Percentiles rank a stretch among this genome's conserved stretches.
These are phyloP conservation scores for Cystobasidiaceae sp. DNA, from an alignment of 1,284 basidiomycete species.

Conservation along the genomic window DNA sequence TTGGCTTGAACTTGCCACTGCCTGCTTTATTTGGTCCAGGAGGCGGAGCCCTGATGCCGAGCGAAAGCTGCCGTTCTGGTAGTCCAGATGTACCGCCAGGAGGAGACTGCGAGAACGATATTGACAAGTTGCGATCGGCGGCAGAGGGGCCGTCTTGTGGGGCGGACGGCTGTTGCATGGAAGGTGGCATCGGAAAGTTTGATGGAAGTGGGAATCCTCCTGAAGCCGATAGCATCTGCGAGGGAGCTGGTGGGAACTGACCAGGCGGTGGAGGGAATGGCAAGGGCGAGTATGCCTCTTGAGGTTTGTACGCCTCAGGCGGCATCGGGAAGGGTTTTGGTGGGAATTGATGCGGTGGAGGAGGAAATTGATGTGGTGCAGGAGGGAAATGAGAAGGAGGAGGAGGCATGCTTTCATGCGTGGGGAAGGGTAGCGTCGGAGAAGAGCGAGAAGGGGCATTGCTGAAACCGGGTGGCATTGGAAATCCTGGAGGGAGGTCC, in stretches of 20 bases:
- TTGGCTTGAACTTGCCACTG: conserved; percentile 11
- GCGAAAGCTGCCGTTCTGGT: conserved; percentile 15
- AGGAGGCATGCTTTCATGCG: not conserved
- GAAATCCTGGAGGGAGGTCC: not conserved
- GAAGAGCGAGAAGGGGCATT: not conserved
- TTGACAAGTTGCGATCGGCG: conserved; percentile 1
- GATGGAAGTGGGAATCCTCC: not conserved
- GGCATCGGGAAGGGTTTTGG: not conserved
- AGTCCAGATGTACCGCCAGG: not conserved
- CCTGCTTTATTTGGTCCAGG: conserved; percentile 21
- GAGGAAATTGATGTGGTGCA: not conserved
- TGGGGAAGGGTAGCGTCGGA: not conserved
- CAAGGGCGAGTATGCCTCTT: not conserved
- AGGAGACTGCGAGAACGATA: conserved; percentile 9
- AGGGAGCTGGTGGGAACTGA: not conserved
- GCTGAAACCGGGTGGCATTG: not conserved
- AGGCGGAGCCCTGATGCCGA: conserved; percentile 24
- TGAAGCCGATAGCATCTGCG: not conserved
- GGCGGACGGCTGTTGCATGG: not conserved
- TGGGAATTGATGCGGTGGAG: conserved; percentile 1
- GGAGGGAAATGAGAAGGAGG: not conserved
- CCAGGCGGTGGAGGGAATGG: not conserved
- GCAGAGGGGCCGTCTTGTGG: conserved; percentile 7
- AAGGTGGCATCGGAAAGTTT: not conserved
- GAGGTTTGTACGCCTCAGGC: not conserved